Percentiles rank a stretch among this genome's conserved stretches.
These are phyloP conservation scores for Annulohypoxylon moriforme DNA, from an alignment of 495 filamentous ascomycete species.

Conservation along the genomic window DNA sequence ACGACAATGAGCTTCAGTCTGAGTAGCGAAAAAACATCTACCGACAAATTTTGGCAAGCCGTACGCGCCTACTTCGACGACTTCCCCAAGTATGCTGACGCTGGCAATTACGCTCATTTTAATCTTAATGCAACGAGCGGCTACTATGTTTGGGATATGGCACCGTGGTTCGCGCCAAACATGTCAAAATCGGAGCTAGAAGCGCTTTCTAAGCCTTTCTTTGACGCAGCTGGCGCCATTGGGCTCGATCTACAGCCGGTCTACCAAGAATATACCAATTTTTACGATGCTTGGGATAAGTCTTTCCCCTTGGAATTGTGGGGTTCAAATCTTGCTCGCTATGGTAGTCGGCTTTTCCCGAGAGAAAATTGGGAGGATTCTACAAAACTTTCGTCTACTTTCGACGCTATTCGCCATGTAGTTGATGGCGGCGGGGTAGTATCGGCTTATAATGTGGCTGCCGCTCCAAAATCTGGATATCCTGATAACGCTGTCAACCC, in stretches of 20 bases:
- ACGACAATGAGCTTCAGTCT: conserved; percentile 53
- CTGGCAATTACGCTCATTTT: conserved; percentile 69
- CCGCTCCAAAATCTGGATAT: conserved; percentile 51
- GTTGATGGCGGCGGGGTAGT: conserved; percentile 56
- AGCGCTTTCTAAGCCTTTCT: conserved; percentile 59
- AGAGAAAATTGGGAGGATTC: conserved; percentile 57
- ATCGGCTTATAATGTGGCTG: conserved; percentile 63
- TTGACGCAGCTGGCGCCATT: conserved; percentile 50
- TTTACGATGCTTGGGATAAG: conserved; percentile 60
- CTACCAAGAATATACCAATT: conserved; percentile 62
- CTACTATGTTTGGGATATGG: conserved; percentile 56
- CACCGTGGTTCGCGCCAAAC: conserved; percentile 63
- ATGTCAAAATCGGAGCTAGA: conserved; percentile 60
- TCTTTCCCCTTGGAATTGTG: conserved; percentile 62
- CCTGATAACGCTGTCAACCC: conserved; percentile 59
- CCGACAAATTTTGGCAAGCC: conserved; percentile 63
- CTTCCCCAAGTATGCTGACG: conserved; percentile 61
- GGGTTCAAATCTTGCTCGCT: conserved; percentile 51
- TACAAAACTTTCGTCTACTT: conserved; percentile 55
- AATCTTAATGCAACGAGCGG: conserved; percentile 46
- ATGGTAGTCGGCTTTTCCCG: conserved; percentile 65
- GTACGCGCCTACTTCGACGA: conserved; percentile 59
- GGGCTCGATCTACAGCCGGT: conserved; percentile 56
- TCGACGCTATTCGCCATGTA: conserved; percentile 59
- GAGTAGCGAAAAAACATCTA: conserved; percentile 46